Base-by-base conservation (phyloP, 441 rosid species). In the Rhodomyrtus psidioides region DNA sequence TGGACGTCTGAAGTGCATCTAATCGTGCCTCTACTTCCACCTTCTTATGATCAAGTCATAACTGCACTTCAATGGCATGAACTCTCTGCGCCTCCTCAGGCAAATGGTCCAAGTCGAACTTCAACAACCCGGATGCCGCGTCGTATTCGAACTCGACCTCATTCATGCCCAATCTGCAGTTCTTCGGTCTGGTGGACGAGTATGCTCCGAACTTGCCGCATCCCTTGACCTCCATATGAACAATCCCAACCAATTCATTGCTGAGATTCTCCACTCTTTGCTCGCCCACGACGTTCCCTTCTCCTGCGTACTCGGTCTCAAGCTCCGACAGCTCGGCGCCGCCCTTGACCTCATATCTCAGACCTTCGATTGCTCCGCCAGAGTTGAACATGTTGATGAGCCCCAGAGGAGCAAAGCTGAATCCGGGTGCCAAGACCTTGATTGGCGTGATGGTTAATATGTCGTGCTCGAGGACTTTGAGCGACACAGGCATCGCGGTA, bases 311-410 rank as follows among this genome's bases (percentile, higher is more conserved):
- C 49, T 81, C 42, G 0, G 49, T 39, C 49, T 24, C 49, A 0
- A 70, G 79, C 86, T 90, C 90, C 0, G 87, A 82, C 30, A 89
- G 62, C 70, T 83, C 49, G 8, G 62, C 86, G 27, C 87, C 89
- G 7, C 82, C 88, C 58, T 86, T 87, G 15, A 85, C 89, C 83
- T 91, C 94, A 83, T 95, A 95, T 54, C 84, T 88, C 26, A 97
- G 92, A 82, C 90, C 94, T 75, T 91, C 92, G 3, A 95, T 91
- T 17, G 98, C 98, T 74, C 98, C 99, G 34, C 98, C 98, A 4
- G 96, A 90, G 84, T 97, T 97, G 92, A 88, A 97, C 98, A 97
- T 96, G 89, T 89, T 84, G 70, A 93, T 88, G 46, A 97, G 97
- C 56, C 99, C 98, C 12, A 96, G 39, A 0, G 99, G 97, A 16